Evolutionary conservation across 495 filamentous ascomycete species (phyloP).

Genomic region (Lindgomyces ingoldianus): DNA sequence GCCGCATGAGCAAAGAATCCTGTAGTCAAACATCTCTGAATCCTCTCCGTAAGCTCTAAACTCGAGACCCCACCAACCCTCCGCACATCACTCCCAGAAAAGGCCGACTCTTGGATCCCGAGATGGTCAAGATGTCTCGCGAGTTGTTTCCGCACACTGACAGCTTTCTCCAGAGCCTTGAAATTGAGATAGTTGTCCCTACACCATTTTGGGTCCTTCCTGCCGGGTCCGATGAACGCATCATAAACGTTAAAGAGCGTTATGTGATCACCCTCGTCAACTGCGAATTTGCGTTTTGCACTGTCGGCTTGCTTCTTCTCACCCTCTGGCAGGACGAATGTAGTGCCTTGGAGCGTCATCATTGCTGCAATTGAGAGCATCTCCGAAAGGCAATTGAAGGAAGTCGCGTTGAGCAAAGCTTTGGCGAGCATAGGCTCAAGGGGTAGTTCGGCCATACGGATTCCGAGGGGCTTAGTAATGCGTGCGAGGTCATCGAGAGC

Average conservation of each 20-base stretch:
- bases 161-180: conserved; percentile 76
- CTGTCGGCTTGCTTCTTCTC: conserved; percentile 72
- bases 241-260: conserved; percentile 94
- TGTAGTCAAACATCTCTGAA: conserved; percentile 81
- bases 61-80: conserved; percentile 38
- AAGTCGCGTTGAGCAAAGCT: conserved; percentile 74
- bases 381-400: conserved; percentile 78
- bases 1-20: conserved; percentile 97
- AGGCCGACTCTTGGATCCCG: conserved; percentile 62
- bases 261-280: conserved; percentile 92
- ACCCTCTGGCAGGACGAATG: conserved; percentile 80
- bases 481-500: conserved; percentile 89
- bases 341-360: conserved; percentile 78
- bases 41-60: conserved; percentile 63
- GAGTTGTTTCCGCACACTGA: conserved; percentile 83
- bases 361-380: conserved; percentile 92
- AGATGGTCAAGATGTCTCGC: conserved; percentile 86
- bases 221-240: conserved; percentile 81
- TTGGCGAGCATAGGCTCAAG: conserved; percentile 97
- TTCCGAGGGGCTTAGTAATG: conserved; percentile 82
- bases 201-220: conserved; percentile 84
- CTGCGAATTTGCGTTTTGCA: conserved; percentile 79
- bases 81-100: conserved; percentile 38
- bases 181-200: conserved; percentile 84
- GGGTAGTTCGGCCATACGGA: conserved; percentile 91